phyloP scores from a whole-genome alignment of 352 stramenopile genomes.

The Globisporangium camurandrum region DNA sequence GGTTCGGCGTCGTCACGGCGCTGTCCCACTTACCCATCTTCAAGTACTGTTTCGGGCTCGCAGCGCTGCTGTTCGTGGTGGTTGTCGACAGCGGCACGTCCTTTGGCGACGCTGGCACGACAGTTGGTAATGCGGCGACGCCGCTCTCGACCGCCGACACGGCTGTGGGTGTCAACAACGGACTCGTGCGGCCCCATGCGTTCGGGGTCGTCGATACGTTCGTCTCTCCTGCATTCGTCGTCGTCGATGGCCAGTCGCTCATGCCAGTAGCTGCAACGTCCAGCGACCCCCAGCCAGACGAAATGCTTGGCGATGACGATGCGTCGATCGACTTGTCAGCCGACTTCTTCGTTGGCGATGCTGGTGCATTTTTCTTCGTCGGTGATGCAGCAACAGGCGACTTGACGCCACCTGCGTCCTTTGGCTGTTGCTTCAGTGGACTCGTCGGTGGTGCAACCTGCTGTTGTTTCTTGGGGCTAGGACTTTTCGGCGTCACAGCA shows the following conservation, averaged over 20 bases:
- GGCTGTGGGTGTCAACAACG: slow-evolving; percentile 31
- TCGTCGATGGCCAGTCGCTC: slow-evolving; percentile 51
- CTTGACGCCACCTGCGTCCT: too few relatives aligned
- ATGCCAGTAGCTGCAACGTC: slow-evolving; percentile 61
- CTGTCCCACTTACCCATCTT: slow-evolving; percentile 84
- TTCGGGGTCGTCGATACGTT: slow-evolving; percentile 51
- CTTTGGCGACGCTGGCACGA: slow-evolving; percentile 58
- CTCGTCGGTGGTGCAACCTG: slow-evolving; percentile 33
- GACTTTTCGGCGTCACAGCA: slow-evolving; percentile 8
- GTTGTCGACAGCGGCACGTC: slow-evolving; percentile 43
- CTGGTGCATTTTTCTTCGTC: too few relatives aligned
- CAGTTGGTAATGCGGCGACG: slow-evolving; percentile 25
- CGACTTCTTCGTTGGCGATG: slow-evolving; percentile 26
- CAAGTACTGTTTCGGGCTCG: slow-evolving; percentile 71
- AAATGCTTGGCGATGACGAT: slow-evolving; percentile 37
- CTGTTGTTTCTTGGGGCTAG: slow-evolving; percentile 49
- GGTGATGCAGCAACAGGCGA: too few relatives aligned
- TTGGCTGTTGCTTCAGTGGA: slow-evolving; percentile 19
- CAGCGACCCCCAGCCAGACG: slow-evolving; percentile 50
- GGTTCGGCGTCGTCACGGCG: slow-evolving; percentile 46
- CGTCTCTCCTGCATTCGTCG: slow-evolving; percentile 33
- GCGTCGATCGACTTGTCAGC: slow-evolving; percentile 37
- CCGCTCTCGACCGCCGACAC: slow-evolving; percentile 20
- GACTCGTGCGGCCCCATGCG: slow-evolving; percentile 55
- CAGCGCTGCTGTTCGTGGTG: slow-evolving; percentile 15